These are phyloP conservation scores for Phaeophleospora eucalypticola DNA, from an alignment of 2,329 filamentous ascomycete genomes.

Conservation along the genomic window DNA sequence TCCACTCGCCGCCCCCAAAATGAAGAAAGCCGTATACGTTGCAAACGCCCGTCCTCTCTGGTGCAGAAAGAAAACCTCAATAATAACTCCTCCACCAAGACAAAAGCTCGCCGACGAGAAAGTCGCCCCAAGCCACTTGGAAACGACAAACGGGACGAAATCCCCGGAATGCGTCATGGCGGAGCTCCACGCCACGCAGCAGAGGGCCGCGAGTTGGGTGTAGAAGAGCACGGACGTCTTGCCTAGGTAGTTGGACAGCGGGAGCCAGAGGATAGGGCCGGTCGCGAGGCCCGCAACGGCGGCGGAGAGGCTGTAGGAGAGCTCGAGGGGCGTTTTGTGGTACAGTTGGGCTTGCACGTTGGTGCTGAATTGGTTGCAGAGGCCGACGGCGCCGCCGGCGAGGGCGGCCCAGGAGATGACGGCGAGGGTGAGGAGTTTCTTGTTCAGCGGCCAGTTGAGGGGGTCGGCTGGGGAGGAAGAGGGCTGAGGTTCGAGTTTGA, in stretches of 20 bases:
- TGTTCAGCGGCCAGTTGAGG: slow-evolving; percentile 37
- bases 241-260: slow-evolving; percentile 39
- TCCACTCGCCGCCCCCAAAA: slow-evolving; percentile 1
- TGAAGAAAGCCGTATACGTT: slow-evolving; percentile 1
- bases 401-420: slow-evolving; percentile 32
- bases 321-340: slow-evolving; percentile 26
- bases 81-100: slow-evolving; percentile 40
- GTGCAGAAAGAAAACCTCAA: slow-evolving; percentile 42
- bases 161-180: slow-evolving; percentile 9
- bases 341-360: slow-evolving; percentile 34
- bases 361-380: slow-evolving; percentile 35
- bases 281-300: slow-evolving; percentile 39
- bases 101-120: slow-evolving; percentile 36
- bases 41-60: slow-evolving; percentile 35
- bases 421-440: slow-evolving; percentile 34
- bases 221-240: slow-evolving; percentile 37
- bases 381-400: slow-evolving; percentile 37
- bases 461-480: slow-evolving; percentile 39
- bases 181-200: slow-evolving; percentile 42
- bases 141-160: slow-evolving; percentile 35
- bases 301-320: slow-evolving; percentile 32
- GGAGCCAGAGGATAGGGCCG: slow-evolving; percentile 40
- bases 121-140: slow-evolving; percentile 38
- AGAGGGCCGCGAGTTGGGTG: slow-evolving; percentile 33
- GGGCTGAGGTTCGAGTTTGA: slow-evolving; percentile 37